Evolutionary conservation across 2,329 filamentous ascomycete genomes (phyloP).

Genomic region (Colletotrichum ledebouriae): DNA sequence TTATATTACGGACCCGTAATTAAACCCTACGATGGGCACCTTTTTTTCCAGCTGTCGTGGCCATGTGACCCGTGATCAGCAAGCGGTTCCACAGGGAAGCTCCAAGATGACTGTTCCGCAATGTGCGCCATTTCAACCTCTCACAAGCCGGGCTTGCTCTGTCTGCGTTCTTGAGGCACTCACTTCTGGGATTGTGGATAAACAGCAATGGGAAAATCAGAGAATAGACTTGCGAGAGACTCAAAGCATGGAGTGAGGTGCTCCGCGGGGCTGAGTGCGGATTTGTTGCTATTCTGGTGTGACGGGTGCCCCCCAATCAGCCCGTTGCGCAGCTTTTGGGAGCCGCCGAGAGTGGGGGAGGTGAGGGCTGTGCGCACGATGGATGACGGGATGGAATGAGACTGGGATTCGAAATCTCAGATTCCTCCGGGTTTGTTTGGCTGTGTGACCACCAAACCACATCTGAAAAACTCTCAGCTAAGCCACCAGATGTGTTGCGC

Average conservation of each 20-base stretch:
- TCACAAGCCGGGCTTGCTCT: too few species aligned
- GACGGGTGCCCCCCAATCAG: neutral
- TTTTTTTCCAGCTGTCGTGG: too few species aligned
- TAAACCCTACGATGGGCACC: neutral
- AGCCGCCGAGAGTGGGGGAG: neutral
- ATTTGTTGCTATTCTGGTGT: conserved; percentile 22
- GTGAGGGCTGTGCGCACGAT: neutral
- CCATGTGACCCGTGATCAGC: too few species aligned
- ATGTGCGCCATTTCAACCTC: too few species aligned
- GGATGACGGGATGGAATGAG: conserved; percentile 1
- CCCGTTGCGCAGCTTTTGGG: too few species aligned
- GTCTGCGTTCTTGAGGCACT: too few species aligned
- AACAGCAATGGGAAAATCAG: too few species aligned
- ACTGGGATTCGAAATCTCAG: neutral
- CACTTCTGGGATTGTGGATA: too few species aligned
- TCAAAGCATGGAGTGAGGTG: neutral
- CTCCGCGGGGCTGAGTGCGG: conserved; percentile 13
- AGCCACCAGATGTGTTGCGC: neutral
- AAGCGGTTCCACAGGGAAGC: too few species aligned
- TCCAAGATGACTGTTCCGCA: too few species aligned
- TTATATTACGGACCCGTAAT: neutral
- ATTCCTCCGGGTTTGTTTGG: neutral
- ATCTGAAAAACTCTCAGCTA: too few species aligned
- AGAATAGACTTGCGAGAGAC: too few species aligned
- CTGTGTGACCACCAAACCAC: neutral